Percentiles rank a stretch among this genome's conserved stretches.
These are phyloP conservation scores for Reticulascus tulasneorum DNA, from an alignment of 2,329 filamentous ascomycete species.

Conservation along the genomic window DNA sequence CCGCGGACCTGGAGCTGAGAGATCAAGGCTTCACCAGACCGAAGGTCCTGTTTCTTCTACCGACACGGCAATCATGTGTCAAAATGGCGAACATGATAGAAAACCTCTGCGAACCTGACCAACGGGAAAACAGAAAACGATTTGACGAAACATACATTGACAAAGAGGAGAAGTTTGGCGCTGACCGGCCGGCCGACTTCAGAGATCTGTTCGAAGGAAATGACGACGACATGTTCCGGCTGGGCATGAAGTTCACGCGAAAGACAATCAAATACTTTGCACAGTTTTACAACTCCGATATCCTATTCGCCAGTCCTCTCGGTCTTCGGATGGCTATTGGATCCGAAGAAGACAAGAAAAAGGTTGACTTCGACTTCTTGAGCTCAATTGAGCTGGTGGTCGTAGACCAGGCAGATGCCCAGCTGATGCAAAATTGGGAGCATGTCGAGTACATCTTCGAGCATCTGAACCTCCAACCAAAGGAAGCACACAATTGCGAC, in stretches of 20 bases:
- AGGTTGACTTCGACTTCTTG: slow-evolving; percentile 81
- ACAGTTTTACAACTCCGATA: slow-evolving; percentile 93
- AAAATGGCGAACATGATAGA: slow-evolving; percentile 75
- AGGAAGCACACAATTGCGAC: slow-evolving; percentile 86
- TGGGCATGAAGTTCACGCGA: slow-evolving; percentile 94
- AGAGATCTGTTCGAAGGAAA: slow-evolving; percentile 87
- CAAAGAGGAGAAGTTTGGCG: slow-evolving; percentile 63
- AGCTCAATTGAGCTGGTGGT: slow-evolving; percentile 89
- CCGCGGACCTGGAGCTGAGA: slow-evolving; percentile 67
- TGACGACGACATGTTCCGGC: slow-evolving; percentile 93
- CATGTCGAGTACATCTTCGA: slow-evolving; percentile 90
- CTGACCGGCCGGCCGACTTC: slow-evolving; percentile 81
- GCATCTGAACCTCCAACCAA: slow-evolving; percentile 86
- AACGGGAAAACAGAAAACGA: slow-evolving; percentile 91
- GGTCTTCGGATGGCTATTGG: slow-evolving; percentile 89
- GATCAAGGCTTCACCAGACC: slow-evolving; percentile 96
- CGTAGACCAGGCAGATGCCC: slow-evolving; percentile 86
- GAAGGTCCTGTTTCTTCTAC: slow-evolving; percentile 85
- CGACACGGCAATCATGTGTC: slow-evolving; percentile 82
- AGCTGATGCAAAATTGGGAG: slow-evolving; percentile 98
- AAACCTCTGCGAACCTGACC: slow-evolving; percentile 73
- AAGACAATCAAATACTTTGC: slow-evolving; percentile 95
- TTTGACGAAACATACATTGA: slow-evolving; percentile 81
- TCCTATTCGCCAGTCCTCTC: slow-evolving; percentile 86
- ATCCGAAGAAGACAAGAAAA: slow-evolving; percentile 59